Base-by-base conservation (phyloP, 208 protist species). In the Chromosphaera perkinsii region DNA sequence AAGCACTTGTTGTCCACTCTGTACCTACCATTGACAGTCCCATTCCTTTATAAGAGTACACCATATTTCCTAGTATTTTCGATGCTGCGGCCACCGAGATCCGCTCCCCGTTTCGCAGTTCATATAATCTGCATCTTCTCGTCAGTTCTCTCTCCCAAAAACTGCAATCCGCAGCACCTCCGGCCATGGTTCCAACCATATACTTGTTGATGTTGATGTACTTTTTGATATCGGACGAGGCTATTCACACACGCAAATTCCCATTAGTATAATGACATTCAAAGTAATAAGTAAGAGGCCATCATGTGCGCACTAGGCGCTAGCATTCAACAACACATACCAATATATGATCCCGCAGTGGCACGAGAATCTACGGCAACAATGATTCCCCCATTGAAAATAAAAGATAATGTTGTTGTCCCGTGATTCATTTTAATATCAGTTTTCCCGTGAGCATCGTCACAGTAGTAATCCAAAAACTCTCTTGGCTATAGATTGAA, bases 141-240 rank as follows among this genome's bases (percentile, higher is more conserved):
- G 90, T 90, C 4, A 99, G 86, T 35, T 96, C 87, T 37, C 97
- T 84, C 76, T 99, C 90, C 97, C 97, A 99, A 85, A 93, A 99
- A 62, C 91, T 83, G 85, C 97, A 99, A 80, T 99, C 97, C 2
- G 96, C 97, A 31, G 97, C 97, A 83, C 97, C 97, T 65, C 83
- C 92, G 51, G 97, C 97, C 94, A 99, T 98, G 9, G 97, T 99
- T 47, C 96, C 97, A 7, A 99, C 81, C 7, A 99, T 75, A 75
- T 94, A 96, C 36, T 94, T 89, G 82, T 97, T 98, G 75, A 99
- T 99, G 76, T 97, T 89, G 71, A 99, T 93, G 35, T 99, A 94
- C 83, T 99, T 99, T 83, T 99, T 93, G 26, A 99, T 96, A 22
- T 90, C 98, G 79, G 93, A 88, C 2, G 95, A 99, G 20, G 92